Conservation (phyloP, 73 alveolate genomes). For the Paramecium caudatum region DNA sequence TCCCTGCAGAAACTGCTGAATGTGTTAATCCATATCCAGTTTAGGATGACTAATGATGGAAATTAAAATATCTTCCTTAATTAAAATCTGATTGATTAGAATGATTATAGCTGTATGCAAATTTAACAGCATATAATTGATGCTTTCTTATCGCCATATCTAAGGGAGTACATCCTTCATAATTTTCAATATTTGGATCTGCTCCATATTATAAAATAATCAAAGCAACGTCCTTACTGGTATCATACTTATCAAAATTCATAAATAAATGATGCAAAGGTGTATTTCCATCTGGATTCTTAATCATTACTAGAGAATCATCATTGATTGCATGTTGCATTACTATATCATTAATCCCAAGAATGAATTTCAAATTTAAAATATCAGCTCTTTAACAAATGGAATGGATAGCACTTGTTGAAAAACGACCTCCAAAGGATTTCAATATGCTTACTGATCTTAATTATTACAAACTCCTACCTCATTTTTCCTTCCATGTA, state of each 20-base stretch:
- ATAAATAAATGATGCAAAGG: slow-evolving; percentile 39
- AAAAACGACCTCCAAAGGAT: slow-evolving; percentile 81
- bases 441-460: slow-evolving; percentile 75
- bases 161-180: slow-evolving; percentile 28
- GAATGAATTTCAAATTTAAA: slow-evolving; percentile 70
- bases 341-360: not conserved
- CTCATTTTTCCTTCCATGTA: slow-evolving; percentile 79
- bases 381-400: slow-evolving; percentile 78
- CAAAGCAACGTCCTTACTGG: not conserved
- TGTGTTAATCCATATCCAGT: slow-evolving; percentile 40
- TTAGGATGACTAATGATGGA: not conserved
- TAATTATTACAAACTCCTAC: slow-evolving; percentile 76
- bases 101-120: not conserved
- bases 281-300: slow-evolving; percentile 43
- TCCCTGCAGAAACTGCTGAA: slow-evolving; percentile 82
- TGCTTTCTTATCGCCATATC: slow-evolving; percentile 24
- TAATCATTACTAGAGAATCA: not conserved
- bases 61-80: not conserved
- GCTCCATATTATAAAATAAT: not conserved
- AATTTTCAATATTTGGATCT: slow-evolving; percentile 38
- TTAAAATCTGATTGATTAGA: not conserved
- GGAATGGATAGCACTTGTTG: slow-evolving; percentile 77
- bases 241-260: not conserved
- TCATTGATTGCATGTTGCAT: not conserved
- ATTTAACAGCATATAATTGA: not conserved